Conservation (phyloP, 2,329 filamentous ascomycete species). For the Penicillium hordei region DNA sequence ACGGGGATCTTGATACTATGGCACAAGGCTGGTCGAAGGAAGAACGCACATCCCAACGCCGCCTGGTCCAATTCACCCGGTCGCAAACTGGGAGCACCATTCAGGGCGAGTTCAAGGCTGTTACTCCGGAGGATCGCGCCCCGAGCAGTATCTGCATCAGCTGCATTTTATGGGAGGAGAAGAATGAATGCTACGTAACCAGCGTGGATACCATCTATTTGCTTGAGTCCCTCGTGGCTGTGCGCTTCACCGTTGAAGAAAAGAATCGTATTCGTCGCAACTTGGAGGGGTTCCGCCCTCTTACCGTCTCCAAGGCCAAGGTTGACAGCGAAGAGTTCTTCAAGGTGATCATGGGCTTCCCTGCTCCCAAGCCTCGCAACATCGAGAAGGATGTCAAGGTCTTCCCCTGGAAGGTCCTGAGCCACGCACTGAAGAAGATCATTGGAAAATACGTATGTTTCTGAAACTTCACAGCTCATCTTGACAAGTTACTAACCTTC, state of each 20-base stretch:
- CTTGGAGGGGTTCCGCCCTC: slow-evolving; percentile 86
- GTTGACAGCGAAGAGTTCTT: slow-evolving; percentile 94
- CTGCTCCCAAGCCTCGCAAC: slow-evolving; percentile 89
- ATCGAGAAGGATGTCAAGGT: slow-evolving; percentile 99
- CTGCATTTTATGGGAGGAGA: slow-evolving; percentile 96
- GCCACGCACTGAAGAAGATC: slow-evolving; percentile 90
- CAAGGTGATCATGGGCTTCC: slow-evolving; percentile 98
- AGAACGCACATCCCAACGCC: slow-evolving; percentile 74
- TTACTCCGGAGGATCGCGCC: slow-evolving; percentile 74
- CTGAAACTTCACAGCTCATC: slow-evolving; percentile 1
- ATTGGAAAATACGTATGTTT: slow-evolving; percentile 86
- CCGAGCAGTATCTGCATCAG: slow-evolving; percentile 90
- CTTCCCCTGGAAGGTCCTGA: slow-evolving; percentile 91
- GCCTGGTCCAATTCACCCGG: slow-evolving; percentile 86
- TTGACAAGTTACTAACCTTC: slow-evolving; percentile 23
- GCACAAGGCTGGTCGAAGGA: slow-evolving; percentile 77
- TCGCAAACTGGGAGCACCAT: slow-evolving; percentile 80
- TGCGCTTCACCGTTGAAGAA: slow-evolving; percentile 90
- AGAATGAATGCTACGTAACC: slow-evolving; percentile 86
- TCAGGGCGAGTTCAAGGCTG: slow-evolving; percentile 73
- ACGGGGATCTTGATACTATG: slow-evolving; percentile 83
- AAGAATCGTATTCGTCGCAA: slow-evolving; percentile 98
- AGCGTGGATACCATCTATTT: slow-evolving; percentile 95
- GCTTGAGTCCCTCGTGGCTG: slow-evolving; percentile 84
- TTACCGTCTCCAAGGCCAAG: slow-evolving; percentile 92